A percentile compares a stretch with the other conserved stretches of the same genome.
Conservation (phyloP, 2,329 filamentous ascomycete species). For the Lasiodiplodia sp. region DNA sequence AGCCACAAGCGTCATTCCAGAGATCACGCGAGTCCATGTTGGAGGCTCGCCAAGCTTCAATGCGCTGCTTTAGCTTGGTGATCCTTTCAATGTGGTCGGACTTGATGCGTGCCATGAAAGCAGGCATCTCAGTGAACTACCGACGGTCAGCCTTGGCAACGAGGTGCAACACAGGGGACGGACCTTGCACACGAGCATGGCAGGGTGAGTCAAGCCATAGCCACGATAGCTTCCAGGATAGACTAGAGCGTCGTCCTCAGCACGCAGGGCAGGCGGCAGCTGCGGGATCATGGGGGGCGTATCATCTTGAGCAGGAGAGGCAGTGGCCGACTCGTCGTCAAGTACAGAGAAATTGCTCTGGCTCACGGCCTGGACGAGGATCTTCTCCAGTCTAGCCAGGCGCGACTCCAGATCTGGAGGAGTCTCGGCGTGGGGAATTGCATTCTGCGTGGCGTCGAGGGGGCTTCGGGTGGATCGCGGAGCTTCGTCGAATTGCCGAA, state of each 20-base stretch:
- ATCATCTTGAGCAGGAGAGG: neutral
- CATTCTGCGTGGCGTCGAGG: slow-evolving; percentile 3
- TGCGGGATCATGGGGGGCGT: neutral
- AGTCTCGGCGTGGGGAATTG: neutral
- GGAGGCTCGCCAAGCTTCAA: slow-evolving; percentile 1
- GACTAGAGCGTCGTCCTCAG: neutral
- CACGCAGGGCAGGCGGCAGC: neutral
- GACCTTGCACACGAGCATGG: slow-evolving; percentile 20
- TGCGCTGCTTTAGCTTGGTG: neutral
- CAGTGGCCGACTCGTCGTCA: neutral
- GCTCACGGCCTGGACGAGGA: slow-evolving; percentile 10
- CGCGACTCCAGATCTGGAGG: slow-evolving; percentile 11
- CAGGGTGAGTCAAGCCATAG: slow-evolving; percentile 14
- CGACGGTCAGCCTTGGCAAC: neutral
- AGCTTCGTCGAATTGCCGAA: slow-evolving; percentile 19
- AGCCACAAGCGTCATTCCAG: slow-evolving; percentile 2
- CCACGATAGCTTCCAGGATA: slow-evolving; percentile 20
- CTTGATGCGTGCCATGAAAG: slow-evolving; percentile 13
- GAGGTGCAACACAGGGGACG: neutral
- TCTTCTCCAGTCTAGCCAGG: slow-evolving; percentile 16
- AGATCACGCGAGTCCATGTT: slow-evolving; percentile 24
- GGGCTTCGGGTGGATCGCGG: slow-evolving; percentile 16
- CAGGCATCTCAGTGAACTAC: slow-evolving; percentile 15
- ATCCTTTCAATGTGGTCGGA: neutral
- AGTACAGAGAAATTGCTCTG: neutral